Base-by-base conservation (phyloP, 2,329 filamentous ascomycete species). In the Macroventuria anomochaeta region DNA sequence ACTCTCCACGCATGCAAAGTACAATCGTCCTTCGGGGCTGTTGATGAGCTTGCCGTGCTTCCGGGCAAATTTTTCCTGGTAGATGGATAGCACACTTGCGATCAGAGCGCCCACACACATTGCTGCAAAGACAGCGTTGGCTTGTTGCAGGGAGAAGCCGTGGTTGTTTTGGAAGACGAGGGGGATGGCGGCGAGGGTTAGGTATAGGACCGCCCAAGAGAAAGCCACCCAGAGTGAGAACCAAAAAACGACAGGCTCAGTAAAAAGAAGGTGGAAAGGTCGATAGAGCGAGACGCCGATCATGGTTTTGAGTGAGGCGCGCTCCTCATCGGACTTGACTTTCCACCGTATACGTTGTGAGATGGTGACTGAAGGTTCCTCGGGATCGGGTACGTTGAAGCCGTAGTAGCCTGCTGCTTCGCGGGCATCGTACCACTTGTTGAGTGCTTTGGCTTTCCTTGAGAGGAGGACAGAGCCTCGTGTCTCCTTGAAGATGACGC, bases 141-240 rank as follows among this genome's bases (percentile, higher is more conserved):
- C 81, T 70, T 90, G 80, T 58, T 88, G 80, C 29, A 87, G 76
- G 55, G 80, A 82, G 77, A 96, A 93, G 61, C 78, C 76, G 69
- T 93, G 86, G 37, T 85, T 86, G 5, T 79, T 81, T 18, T 78
- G 68, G 74, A 95, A 96, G 20, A 96, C 86, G 3, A 95, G 81
- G 0, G 92, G 90, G 5, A 96, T 85, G 1, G 90, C 88, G 12
- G 85, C 85, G 63, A 96, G 93, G 11, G 89, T 91, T 15, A 96
- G 79, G 72, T 96, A 97, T 0, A 97, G 83, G 0, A 96, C 84
- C 0, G 89, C 91, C 93, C 93, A 97, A 17, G 88, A 88, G 72
- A 97, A 97, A 0, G 90, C 83, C 0, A 92, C 88, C 93, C 93
- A 97, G 0, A 96, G 80, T 0, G 88, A 91, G 77, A 97, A 97